Evolutionary conservation across 345 rosid species (phyloP).

Genomic region (Erysimum cheiranthoides): DNA sequence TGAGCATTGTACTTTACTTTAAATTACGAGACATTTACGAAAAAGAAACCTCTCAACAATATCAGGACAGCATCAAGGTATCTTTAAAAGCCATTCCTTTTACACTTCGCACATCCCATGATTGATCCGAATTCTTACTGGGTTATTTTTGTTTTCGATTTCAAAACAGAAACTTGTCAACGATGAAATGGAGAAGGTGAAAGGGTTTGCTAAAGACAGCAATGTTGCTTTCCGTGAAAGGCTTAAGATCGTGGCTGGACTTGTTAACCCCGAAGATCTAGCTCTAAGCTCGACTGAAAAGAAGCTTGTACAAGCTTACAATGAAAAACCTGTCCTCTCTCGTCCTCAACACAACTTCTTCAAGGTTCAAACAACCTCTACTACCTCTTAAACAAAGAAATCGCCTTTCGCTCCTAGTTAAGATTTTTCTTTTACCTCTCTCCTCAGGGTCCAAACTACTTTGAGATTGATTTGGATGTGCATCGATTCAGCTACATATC

Average conservation of each 20-base stretch:
- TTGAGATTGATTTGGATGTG: slow-evolving; percentile 91
- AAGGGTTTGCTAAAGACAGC: slow-evolving; percentile 83
- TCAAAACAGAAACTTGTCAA: slow-evolving; percentile 69
- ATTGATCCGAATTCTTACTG: slow-evolving; percentile 2
- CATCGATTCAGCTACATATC: slow-evolving; percentile 95
- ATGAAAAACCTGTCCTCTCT: slow-evolving; percentile 93
- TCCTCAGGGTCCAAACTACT: slow-evolving; percentile 82
- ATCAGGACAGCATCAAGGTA: slow-evolving; percentile 78
- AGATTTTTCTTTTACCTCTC: neutral
- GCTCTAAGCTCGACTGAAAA: slow-evolving; percentile 76
- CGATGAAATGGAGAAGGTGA: slow-evolving; percentile 86
- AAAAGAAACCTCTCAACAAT: slow-evolving; percentile 64
- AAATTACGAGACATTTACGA: slow-evolving; percentile 70
- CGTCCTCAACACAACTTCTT: slow-evolving; percentile 94
- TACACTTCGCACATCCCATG: neutral
- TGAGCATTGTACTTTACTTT: slow-evolving; percentile 90
- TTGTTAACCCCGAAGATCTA: slow-evolving; percentile 86
- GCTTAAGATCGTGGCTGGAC: slow-evolving; percentile 84
- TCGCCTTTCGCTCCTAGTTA: neutral
- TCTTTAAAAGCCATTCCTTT: slow-evolving; percentile 1
- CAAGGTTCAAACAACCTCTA: slow-evolving; percentile 47
- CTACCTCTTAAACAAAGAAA: neutral
- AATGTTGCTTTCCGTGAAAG: slow-evolving; percentile 83
- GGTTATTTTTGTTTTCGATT: neutral
- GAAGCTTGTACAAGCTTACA: slow-evolving; percentile 82